Conservation (phyloP, 805 yeast species). For the Cyberlindnera misumaiensis region DNA sequence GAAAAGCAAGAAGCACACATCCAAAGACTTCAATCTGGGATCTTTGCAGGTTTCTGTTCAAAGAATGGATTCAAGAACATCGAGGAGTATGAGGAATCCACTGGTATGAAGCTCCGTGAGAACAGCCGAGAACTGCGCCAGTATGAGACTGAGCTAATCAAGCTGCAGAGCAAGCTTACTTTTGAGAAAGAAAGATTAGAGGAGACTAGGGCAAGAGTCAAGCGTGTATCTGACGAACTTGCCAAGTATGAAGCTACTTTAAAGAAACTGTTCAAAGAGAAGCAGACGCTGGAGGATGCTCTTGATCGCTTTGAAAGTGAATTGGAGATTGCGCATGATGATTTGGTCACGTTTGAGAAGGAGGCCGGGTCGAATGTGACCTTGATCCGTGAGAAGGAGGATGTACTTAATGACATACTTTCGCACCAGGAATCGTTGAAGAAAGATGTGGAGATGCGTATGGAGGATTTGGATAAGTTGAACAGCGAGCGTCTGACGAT, state of each 20-base stretch:
- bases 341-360: constrained; percentile 28
- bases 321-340: constrained; percentile 30
- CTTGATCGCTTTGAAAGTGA: constrained; percentile 36
- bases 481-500: constrained; percentile 51
- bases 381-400: constrained; percentile 40
- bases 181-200: constrained; percentile 58
- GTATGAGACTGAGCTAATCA: constrained; percentile 52
- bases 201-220: constrained; percentile 43
- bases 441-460: constrained; percentile 33
- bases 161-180: constrained; percentile 50
- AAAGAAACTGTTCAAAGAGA: constrained; percentile 27
- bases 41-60: constrained; percentile 50
- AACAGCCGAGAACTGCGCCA: constrained; percentile 57
- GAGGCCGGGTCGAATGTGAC: constrained; percentile 26
- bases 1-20: constrained; percentile 23
- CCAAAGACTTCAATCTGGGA: constrained; percentile 32
- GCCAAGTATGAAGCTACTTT: constrained; percentile 30
- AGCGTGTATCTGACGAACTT: constrained; percentile 35
- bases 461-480: constrained; percentile 47
- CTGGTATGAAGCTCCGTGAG: constrained; percentile 50
- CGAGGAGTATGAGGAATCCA: constrained; percentile 62
- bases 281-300: constrained; percentile 24
- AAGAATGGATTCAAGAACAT: constrained; percentile 48
- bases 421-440: constrained; percentile 21
- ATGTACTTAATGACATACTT: constrained; percentile 33